A percentile compares a stretch with the other conserved stretches of the same genome.
Evolutionary conservation across 768 basidiomycete genomes (phyloP).

Genomic region (Leccinum broughii): DNA sequence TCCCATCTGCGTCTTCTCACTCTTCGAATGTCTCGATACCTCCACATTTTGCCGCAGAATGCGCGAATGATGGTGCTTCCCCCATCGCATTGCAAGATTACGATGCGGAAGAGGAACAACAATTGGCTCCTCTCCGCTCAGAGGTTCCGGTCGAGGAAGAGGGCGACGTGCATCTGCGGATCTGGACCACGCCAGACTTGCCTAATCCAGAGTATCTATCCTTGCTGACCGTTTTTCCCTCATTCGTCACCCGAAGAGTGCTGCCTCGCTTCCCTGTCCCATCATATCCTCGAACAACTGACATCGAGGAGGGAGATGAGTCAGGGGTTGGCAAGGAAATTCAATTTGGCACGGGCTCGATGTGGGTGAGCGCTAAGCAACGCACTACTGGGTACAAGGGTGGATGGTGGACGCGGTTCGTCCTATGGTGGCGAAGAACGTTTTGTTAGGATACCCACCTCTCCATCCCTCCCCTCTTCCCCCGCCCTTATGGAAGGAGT

Average conservation of each 20-base stretch:
- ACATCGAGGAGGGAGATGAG: slow-evolving; percentile 71
- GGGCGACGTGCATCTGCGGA: slow-evolving; percentile 60
- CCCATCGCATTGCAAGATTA: slow-evolving; percentile 36
- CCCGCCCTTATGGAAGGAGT: slow-evolving; percentile 1
- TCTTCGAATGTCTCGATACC: slow-evolving; percentile 36
- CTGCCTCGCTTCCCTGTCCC: slow-evolving; percentile 67
- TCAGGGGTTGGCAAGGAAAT: slow-evolving; percentile 56
- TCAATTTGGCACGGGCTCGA: slow-evolving; percentile 77
- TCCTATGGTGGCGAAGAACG: slow-evolving; percentile 74
- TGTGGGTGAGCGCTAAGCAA: slow-evolving; percentile 69
- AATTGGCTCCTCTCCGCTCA: slow-evolving; percentile 34
- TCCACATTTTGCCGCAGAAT: slow-evolving; percentile 34
- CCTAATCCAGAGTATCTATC: slow-evolving; percentile 70
- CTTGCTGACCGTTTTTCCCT: slow-evolving; percentile 73
- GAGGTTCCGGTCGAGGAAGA: slow-evolving; percentile 34
- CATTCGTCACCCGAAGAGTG: slow-evolving; percentile 68
- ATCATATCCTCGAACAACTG: slow-evolving; percentile 41
- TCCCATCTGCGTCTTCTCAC: slow-evolving; percentile 55
- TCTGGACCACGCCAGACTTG: slow-evolving; percentile 82
- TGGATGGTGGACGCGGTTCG: slow-evolving; percentile 76
- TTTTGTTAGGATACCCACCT: slow-evolving; percentile 58
- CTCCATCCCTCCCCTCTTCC: slow-evolving; percentile 1
- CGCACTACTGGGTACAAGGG: slow-evolving; percentile 72
- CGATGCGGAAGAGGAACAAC: slow-evolving; percentile 35
- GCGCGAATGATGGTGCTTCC: slow-evolving; percentile 43